phyloP scores from a whole-genome alignment of 2,329 filamentous ascomycete species.

The Atkinsonella hypoxylon region DNA sequence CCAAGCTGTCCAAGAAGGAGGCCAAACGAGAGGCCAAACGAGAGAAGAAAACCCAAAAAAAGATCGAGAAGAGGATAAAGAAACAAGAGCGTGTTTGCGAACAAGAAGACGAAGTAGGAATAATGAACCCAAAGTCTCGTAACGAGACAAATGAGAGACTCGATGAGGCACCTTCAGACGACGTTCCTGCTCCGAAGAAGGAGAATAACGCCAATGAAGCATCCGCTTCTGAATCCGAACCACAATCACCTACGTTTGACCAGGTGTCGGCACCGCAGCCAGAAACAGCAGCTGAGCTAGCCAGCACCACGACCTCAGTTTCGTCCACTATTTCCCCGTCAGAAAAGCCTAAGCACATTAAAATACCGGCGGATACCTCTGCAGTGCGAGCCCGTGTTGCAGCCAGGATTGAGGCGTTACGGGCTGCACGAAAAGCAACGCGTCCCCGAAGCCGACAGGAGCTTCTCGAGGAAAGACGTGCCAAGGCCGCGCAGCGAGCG shows the following conservation, averaged over 20 bases:
- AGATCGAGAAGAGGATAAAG: constrained; percentile 19
- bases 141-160: not conserved
- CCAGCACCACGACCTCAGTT: constrained; percentile 53
- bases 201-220: constrained; percentile 32
- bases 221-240: constrained; percentile 41
- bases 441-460: constrained; percentile 77
- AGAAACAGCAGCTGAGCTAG: constrained; percentile 30
- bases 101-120: constrained; percentile 10
- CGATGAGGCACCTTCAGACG: constrained; percentile 14
- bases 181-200: constrained; percentile 19
- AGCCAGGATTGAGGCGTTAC: constrained; percentile 73
- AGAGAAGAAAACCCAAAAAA: constrained; percentile 27
- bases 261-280: constrained; percentile 27
- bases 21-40: constrained; percentile 39
- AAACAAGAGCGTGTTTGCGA: constrained; percentile 13
- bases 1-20: constrained; percentile 39
- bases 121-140: constrained; percentile 10
- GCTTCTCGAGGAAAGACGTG: constrained; percentile 76
- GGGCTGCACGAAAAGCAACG: constrained; percentile 78
- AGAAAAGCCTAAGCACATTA: constrained; percentile 53
- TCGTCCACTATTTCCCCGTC: constrained; percentile 52
- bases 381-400: constrained; percentile 68
- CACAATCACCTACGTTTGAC: constrained; percentile 45
- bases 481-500: constrained; percentile 78
- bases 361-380: constrained; percentile 58